A percentile compares a stretch with the other conserved stretches of the same genome.
Evolutionary conservation across 305 asterid species (phyloP).

Genomic region (Coffea humblotiana): DNA sequence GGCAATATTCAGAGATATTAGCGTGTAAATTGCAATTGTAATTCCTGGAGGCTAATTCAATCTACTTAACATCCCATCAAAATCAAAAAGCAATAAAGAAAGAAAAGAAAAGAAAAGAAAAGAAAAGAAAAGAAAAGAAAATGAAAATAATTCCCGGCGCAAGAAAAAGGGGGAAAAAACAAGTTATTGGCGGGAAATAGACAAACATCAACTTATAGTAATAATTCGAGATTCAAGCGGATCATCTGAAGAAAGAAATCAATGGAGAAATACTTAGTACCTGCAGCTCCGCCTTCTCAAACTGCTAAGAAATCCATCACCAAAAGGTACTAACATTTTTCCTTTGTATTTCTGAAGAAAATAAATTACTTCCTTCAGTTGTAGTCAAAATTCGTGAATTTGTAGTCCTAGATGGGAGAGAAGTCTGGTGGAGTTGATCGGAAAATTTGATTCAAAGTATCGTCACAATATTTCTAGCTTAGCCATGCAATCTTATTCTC

Average conservation of each 20-base stretch:
- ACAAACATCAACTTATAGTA: neutral
- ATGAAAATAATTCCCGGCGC: neutral
- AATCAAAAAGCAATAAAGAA: too few species aligned
- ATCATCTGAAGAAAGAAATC: neutral
- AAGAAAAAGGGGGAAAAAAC: too few species aligned
- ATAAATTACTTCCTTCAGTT: neutral
- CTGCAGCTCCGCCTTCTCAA: constrained; percentile 32
- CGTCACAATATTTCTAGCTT: constrained; percentile 56
- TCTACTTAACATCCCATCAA: too few species aligned
- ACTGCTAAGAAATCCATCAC: constrained; percentile 25
- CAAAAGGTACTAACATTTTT: constrained; percentile 35
- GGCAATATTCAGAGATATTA: too few species aligned
- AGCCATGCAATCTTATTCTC: constrained; percentile 64
- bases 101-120: too few species aligned
- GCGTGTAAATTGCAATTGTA: too few species aligned
- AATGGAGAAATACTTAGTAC: constrained; percentile 59
- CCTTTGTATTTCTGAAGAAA: neutral
- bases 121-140: too few species aligned
- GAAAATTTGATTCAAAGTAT: constrained; percentile 52
- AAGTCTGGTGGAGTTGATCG: constrained; percentile 60
- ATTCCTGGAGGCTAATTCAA: too few species aligned
- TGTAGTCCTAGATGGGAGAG: constrained; percentile 69
- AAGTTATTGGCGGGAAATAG: neutral
- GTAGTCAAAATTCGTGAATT: too few species aligned
- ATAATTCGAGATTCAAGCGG: neutral